phyloP scores from a whole-genome alignment of 2,329 filamentous ascomycete genomes.

The Colletotrichum liriopes region DNA sequence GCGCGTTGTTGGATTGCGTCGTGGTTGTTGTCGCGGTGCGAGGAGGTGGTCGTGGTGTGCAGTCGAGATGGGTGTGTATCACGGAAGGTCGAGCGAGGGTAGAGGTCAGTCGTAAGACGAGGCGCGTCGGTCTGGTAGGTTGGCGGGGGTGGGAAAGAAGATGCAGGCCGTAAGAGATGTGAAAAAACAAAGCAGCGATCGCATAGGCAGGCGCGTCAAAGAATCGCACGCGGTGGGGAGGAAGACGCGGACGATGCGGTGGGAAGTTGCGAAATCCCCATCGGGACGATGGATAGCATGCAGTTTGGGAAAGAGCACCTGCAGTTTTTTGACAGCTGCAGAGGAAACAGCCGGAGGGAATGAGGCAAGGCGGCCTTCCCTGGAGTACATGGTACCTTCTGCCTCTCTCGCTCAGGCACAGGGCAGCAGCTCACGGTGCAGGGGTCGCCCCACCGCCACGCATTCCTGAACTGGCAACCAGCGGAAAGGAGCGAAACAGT shows the following conservation, averaged over 20 bases:
- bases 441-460: slow-evolving; percentile 1
- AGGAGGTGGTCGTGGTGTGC: not conserved
- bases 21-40: not conserved
- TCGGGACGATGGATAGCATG: slow-evolving; percentile 2
- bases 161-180: not conserved
- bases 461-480: not conserved
- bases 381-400: not conserved
- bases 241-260: slow-evolving; percentile 8
- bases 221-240: slow-evolving; percentile 4
- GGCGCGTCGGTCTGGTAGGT: not conserved
- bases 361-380: not conserved
- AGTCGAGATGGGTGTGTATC: not conserved
- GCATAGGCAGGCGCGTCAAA: slow-evolving; percentile 9
- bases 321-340: slow-evolving; percentile 1
- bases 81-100: slow-evolving; percentile 1
- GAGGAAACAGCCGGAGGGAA: not conserved
- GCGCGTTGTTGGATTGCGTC: slow-evolving; percentile 14
- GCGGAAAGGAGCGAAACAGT: not conserved
- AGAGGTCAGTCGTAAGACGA: slow-evolving; percentile 9
- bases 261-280: slow-evolving; percentile 20
- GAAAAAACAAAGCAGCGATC: not conserved
- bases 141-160: not conserved
- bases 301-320: slow-evolving; percentile 13
- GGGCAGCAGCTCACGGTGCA: not conserved
- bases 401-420: not conserved